Percentiles rank a stretch among this genome's conserved stretches.
phyloP scores from a whole-genome alignment of 164 flowering plant genomes.

The Chimonanthus salicifolius region DNA sequence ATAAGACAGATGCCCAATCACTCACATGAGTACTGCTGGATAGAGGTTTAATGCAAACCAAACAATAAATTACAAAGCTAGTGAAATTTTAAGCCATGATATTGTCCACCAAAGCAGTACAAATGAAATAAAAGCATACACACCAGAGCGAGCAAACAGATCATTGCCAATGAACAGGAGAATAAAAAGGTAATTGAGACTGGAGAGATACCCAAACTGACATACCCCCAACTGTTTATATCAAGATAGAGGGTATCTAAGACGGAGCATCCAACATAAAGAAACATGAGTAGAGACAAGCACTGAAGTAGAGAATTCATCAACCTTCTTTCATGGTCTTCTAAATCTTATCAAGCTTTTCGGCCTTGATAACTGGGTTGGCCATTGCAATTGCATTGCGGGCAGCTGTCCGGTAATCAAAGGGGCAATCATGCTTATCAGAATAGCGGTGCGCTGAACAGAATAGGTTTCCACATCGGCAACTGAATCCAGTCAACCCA shows the following conservation, averaged over 20 bases:
- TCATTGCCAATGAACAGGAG: slow-evolving; percentile 20
- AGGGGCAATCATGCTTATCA: slow-evolving; percentile 49
- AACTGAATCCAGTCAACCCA: slow-evolving; percentile 51
- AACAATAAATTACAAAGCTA: slow-evolving; percentile 16
- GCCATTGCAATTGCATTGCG: slow-evolving; percentile 49
- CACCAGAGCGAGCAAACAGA: slow-evolving; percentile 23
- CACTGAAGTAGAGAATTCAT: slow-evolving; percentile 10
- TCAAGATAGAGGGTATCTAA: slow-evolving; percentile 12
- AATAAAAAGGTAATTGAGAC: slow-evolving; percentile 22
- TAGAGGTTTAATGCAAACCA: slow-evolving; percentile 14
- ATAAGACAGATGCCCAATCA: too few species aligned
- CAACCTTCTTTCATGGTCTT: slow-evolving; percentile 9
- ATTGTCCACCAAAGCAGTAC: slow-evolving; percentile 23
- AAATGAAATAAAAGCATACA: slow-evolving; percentile 27
- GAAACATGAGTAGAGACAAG: slow-evolving; percentile 16
- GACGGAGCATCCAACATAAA: slow-evolving; percentile 20
- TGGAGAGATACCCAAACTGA: slow-evolving; percentile 20
- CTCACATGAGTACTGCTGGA: slow-evolving; percentile 1
- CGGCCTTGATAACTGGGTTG: slow-evolving; percentile 50
- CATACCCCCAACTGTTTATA: slow-evolving; percentile 16
- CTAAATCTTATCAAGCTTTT: slow-evolving; percentile 50
- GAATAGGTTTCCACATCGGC: slow-evolving; percentile 47
- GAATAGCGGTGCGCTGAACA: slow-evolving; percentile 50
- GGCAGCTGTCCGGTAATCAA: slow-evolving; percentile 42
- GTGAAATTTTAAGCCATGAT: slow-evolving; percentile 20